These are phyloP conservation scores for Strobilomyces echinocephalus DNA, from an alignment of 768 basidiomycete species.

Conservation along the genomic window DNA sequence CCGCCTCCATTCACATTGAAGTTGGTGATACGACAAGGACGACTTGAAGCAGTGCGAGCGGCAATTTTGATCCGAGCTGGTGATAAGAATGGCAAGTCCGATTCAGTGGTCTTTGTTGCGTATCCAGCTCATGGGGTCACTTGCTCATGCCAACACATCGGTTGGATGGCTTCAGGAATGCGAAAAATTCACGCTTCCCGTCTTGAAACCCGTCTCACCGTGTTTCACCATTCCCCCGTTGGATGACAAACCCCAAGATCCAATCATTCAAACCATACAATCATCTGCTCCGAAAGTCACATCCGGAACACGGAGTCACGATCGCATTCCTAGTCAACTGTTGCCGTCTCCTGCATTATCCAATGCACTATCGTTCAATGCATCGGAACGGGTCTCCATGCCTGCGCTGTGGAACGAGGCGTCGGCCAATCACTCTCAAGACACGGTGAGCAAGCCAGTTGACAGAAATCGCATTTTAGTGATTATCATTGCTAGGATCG, in stretches of 20 bases:
- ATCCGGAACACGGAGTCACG: background rate
- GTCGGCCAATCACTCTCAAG: background rate
- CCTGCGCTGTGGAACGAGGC: slow-evolving; percentile 20
- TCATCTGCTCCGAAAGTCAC: background rate
- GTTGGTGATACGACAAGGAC: background rate
- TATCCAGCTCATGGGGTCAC: background rate
- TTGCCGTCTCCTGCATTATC: background rate
- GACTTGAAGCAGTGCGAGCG: background rate
- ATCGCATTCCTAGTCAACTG: background rate
- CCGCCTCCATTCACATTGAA: background rate
- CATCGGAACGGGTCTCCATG: background rate
- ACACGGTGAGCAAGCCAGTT: slow-evolving; percentile 13
- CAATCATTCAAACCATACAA: slow-evolving; percentile 60
- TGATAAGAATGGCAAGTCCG: too few relatives aligned
- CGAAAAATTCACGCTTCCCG: slow-evolving; percentile 16
- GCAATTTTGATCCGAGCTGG: too few relatives aligned
- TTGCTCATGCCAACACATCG: background rate
- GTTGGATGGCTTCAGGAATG: slow-evolving; percentile 15
- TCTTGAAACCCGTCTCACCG: slow-evolving; percentile 38
- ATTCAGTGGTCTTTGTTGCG: background rate
- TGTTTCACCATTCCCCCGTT: slow-evolving; percentile 63
- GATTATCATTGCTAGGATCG: slow-evolving; percentile 34
- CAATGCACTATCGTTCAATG: background rate
- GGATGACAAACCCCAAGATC: slow-evolving; percentile 71
- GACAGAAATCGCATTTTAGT: background rate